Evolutionary conservation across 176 grass and related monocot species (phyloP), one percentile per base, ranked within the genome.

Genomic region (Metroxylon sagu): DNA sequence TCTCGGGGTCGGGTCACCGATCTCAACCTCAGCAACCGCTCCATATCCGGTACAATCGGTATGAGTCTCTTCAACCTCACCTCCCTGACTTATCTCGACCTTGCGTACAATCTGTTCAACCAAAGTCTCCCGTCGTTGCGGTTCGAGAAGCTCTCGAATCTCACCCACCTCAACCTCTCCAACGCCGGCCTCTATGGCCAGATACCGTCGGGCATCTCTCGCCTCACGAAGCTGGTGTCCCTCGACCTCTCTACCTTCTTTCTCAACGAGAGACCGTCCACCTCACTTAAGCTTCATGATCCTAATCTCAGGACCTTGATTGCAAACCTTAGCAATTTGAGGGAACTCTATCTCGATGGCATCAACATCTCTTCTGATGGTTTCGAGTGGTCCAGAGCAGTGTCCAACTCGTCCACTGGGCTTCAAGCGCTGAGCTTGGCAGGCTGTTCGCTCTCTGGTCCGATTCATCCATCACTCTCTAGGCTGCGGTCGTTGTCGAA

Each of bases 101-200:
- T 89, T 17, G 77, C 69, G 2, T 3, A 39, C 12, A 89, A 84
- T 16, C 63, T 18, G 53, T 89, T 82, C 59, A 5, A 49, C 25
- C 16, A 60, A 25, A 48, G 73, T 53, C 64, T 89, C 49, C 65
- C 74, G 49, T 12, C 35, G n/a, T 16, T 29, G 19, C 70, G 77
- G 6, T 76, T 89, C 50, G 74, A 80, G 29, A 59, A 14, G 16
- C 77, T 89, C 16, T 4, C 31, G 19, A 59, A 81, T 55, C 61
- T 89, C 56, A 78, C 48, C 8, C 48, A 70, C 50, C 71, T 85
- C 43, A 76, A 90, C 61, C 79, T 90, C 60, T 90, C 86, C 4
- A 48, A 66, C 49, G 16, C 74, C 6, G 75, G 71, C 18, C 70
- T 90, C 30, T 49, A 57, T 7, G 82, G 75, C 48, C 53, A 70